Evolutionary conservation across 495 filamentous ascomycete genomes (phyloP).

Genomic region (Penicillium roqueforti): DNA sequence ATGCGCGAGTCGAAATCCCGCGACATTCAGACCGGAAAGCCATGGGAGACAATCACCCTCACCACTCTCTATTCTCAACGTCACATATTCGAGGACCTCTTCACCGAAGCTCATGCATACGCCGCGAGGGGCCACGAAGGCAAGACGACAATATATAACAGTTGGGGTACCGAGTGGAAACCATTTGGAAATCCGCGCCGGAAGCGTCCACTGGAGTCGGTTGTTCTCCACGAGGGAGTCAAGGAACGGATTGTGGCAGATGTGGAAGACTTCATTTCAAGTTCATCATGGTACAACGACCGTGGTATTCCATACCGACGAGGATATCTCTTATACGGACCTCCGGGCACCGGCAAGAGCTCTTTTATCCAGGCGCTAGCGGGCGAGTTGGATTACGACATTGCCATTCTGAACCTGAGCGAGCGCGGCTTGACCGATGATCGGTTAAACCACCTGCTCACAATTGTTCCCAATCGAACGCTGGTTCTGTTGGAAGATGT

Average conservation of each 20-base stretch:
- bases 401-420: conserved; percentile 89
- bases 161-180: conserved; percentile 73
- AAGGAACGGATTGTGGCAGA: conserved; percentile 83
- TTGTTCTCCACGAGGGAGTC: conserved; percentile 80
- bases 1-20: conserved; percentile 72
- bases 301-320: conserved; percentile 92
- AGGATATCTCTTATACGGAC: conserved; percentile 90
- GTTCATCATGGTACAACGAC: conserved; percentile 85
- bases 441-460: conserved; percentile 79
- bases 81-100: conserved; percentile 79
- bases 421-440: conserved; percentile 93
- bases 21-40: conserved; percentile 71
- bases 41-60: conserved; percentile 90
- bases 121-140: conserved; percentile 75
- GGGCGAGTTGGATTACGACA: conserved; percentile 86
- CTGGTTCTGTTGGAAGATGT: conserved; percentile 90
- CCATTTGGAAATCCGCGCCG: conserved; percentile 82
- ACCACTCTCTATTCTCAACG: conserved; percentile 88
- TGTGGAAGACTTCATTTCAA: conserved; percentile 74
- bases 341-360: conserved; percentile 91
- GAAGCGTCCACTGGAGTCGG: conserved; percentile 83
- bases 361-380: conserved; percentile 95
- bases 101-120: conserved; percentile 76
- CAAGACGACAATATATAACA: conserved; percentile 91
- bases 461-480: conserved; percentile 80